These are phyloP conservation scores for Solanum verrucosum DNA, from an alignment of 257 asterid species.

Conservation along the genomic window DNA sequence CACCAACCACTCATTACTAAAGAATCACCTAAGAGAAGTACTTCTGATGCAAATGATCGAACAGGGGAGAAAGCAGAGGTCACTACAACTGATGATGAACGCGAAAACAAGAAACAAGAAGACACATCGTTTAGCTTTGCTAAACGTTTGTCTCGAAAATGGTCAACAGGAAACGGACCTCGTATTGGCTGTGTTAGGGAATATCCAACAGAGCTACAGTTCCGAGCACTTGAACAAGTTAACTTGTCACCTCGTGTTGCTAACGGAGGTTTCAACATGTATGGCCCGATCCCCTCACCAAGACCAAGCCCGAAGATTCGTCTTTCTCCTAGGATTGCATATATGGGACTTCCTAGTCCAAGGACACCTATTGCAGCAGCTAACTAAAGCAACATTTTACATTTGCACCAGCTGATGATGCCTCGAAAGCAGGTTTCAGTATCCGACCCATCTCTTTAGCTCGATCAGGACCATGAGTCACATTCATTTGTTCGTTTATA, in stretches of 20 bases:
- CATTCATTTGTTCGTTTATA: background rate
- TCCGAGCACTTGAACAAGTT: slow-evolving; percentile 84
- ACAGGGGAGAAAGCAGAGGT: slow-evolving; percentile 3
- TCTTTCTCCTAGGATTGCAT: slow-evolving; percentile 74
- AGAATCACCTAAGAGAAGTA: slow-evolving; percentile 11
- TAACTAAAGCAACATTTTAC: slow-evolving; percentile 16
- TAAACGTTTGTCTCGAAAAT: slow-evolving; percentile 63
- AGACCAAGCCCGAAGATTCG: slow-evolving; percentile 82
- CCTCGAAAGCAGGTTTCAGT: background rate
- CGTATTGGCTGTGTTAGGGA: slow-evolving; percentile 90
- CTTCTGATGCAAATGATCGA: slow-evolving; percentile 2
- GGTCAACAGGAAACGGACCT: slow-evolving; percentile 89
- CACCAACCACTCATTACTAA: background rate
- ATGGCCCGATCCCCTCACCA: slow-evolving; percentile 93
- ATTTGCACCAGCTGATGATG: background rate
- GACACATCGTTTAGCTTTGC: slow-evolving; percentile 25
- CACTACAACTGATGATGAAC: background rate
- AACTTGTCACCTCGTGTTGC: slow-evolving; percentile 78
- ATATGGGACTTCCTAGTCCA: slow-evolving; percentile 90
- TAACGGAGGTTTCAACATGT: slow-evolving; percentile 25
- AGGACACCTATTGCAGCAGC: slow-evolving; percentile 53
- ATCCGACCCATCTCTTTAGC: background rate
- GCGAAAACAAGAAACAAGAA: slow-evolving; percentile 17
- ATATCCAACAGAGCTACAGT: slow-evolving; percentile 70
- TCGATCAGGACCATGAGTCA: background rate